Conservation (phyloP, 345 rosid species). For the Isatis tinctoria region DNA sequence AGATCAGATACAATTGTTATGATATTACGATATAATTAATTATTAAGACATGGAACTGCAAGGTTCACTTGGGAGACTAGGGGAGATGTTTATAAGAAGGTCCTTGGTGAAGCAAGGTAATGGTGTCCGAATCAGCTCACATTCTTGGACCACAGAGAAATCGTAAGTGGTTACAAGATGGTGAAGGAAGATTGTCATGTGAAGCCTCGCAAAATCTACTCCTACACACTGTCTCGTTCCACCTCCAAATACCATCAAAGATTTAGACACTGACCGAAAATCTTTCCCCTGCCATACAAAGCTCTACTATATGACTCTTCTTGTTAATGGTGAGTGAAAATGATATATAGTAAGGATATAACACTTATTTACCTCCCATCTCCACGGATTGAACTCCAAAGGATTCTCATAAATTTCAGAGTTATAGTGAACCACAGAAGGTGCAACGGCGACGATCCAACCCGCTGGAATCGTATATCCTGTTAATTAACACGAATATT, state of each 20-base stretch:
- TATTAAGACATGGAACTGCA: neutral
- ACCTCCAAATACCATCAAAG: constrained; percentile 46
- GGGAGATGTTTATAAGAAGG: constrained; percentile 8
- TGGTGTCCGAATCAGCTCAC: constrained; percentile 19
- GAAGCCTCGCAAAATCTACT: constrained; percentile 44
- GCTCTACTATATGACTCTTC: neutral
- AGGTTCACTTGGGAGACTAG: neutral
- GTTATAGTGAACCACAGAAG: constrained; percentile 29
- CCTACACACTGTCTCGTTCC: constrained; percentile 44
- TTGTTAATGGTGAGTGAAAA: neutral
- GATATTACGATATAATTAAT: too few species aligned
- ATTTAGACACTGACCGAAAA: constrained; percentile 27
- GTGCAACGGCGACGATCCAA: constrained; percentile 36
- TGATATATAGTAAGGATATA: neutral
- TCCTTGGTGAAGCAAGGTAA: constrained; percentile 10
- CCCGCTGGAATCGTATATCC: constrained; percentile 47
- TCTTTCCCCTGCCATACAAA: constrained; percentile 27
- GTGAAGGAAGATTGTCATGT: constrained; percentile 36
- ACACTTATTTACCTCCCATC: constrained; percentile 44
- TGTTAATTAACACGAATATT: neutral
- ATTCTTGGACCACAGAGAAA: constrained; percentile 27
- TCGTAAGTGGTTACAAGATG: constrained; percentile 30
- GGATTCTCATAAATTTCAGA: constrained; percentile 36
- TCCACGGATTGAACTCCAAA: constrained; percentile 44
- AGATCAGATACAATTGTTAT: too few species aligned